Evolutionary conservation across 2,329 filamentous ascomycete genomes (phyloP).

Genomic region (Cladophialophora bantiana): DNA sequence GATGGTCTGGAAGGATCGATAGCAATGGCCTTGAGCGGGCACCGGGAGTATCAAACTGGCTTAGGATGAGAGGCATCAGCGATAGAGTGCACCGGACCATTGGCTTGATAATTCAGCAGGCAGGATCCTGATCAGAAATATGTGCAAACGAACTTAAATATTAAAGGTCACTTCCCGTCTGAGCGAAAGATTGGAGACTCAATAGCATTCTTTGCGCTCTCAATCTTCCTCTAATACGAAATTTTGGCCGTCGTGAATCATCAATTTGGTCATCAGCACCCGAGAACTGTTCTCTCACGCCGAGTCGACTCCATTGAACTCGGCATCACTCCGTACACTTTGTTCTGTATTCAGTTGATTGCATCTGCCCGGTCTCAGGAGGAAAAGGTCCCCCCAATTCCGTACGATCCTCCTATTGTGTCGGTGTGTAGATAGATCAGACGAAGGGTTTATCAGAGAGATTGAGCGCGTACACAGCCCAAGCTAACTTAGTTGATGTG

Average conservation of each 20-base stretch:
- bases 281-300: not conserved
- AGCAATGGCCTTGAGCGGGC: not conserved
- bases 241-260: not conserved
- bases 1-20: not conserved
- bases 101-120: slow-evolving; percentile 2
- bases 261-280: not conserved
- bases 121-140: slow-evolving; percentile 13
- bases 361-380: no score
- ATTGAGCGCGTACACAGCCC: no score
- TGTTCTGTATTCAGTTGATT: no score
- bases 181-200: not conserved
- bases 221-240: not conserved
- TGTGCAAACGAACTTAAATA: slow-evolving; percentile 11
- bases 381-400: no score
- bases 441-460: no score
- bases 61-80: not conserved
- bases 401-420: no score
- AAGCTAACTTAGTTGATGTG: no score
- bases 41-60: slow-evolving; percentile 1
- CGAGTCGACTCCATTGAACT: no score
- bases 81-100: slow-evolving; percentile 4
- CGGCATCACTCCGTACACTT: no score
- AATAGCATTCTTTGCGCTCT: not conserved
- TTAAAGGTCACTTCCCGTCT: not conserved
- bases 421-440: no score